Evolutionary conservation across 2,329 filamentous ascomycete genomes (phyloP).

Genomic region (Pyrenochaeta sp.): DNA sequence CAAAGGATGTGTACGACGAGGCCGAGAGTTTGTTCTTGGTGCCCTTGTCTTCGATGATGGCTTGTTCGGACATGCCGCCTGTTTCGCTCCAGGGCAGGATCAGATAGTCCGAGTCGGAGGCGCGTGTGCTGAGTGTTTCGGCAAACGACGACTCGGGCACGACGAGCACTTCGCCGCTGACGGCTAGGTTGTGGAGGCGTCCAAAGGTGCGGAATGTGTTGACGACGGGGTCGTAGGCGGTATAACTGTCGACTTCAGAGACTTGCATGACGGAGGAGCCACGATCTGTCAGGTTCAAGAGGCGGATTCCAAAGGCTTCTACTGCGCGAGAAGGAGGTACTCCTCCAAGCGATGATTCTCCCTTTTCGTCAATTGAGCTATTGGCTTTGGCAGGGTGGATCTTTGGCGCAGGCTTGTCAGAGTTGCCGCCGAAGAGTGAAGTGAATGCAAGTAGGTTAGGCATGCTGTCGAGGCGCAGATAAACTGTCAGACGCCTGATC

Average conservation of each 20-base stretch:
- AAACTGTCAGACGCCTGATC: conserved; percentile 75
- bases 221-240: conserved; percentile 76
- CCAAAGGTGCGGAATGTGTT: conserved; percentile 92
- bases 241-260: conserved; percentile 76
- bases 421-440: conserved; percentile 71
- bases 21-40: conserved; percentile 66
- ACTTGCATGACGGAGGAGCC: conserved; percentile 96
- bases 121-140: conserved; percentile 75
- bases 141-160: conserved; percentile 80
- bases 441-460: conserved; percentile 83
- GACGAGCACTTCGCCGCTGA: conserved; percentile 81
- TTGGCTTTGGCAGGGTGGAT: conserved; percentile 46
- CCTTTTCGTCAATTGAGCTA: conserved; percentile 32
- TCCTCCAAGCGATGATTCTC: conserved; percentile 23
- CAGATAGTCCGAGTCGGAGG: conserved; percentile 67
- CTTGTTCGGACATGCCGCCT: conserved; percentile 74
- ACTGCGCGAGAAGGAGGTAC: conserved; percentile 58
- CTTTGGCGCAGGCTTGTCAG: conserved; percentile 50
- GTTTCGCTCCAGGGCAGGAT: conserved; percentile 91
- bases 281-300: conserved; percentile 88
- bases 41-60: conserved; percentile 57
- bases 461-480: conserved; percentile 84
- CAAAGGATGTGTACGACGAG: conserved; percentile 74
- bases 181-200: conserved; percentile 80
- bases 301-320: conserved; percentile 82